Evolutionary conservation across 192 early-diverging fungal species (phyloP).

Genomic region (Entomortierella lignicola): DNA sequence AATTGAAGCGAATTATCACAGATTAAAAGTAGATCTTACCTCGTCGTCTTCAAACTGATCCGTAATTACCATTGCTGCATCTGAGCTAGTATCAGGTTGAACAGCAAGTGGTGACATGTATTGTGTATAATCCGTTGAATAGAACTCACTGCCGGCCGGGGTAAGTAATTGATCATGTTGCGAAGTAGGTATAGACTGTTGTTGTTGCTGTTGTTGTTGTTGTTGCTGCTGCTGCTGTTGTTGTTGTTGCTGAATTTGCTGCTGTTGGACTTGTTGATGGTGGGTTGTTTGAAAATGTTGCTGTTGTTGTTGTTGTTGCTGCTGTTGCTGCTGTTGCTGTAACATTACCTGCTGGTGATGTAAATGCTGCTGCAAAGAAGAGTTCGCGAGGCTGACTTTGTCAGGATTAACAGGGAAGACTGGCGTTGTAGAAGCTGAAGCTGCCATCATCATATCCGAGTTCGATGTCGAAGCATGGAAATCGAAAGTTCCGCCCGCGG

Average conservation of each 20-base stretch:
- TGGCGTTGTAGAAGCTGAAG: constrained; percentile 45
- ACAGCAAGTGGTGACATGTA: constrained; percentile 50
- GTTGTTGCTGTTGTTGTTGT: constrained; percentile 18
- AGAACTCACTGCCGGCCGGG: constrained; percentile 37
- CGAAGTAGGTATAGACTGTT: constrained; percentile 11
- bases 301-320: constrained; percentile 26
- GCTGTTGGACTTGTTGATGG: constrained; percentile 16
- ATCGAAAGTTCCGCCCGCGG: constrained; percentile 12
- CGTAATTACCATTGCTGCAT: constrained; percentile 42
- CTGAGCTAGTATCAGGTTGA: constrained; percentile 27
- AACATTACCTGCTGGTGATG: constrained; percentile 21
- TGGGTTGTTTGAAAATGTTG: constrained; percentile 16
- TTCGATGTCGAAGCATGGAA: constrained; percentile 30
- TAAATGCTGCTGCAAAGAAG: constrained; percentile 22
- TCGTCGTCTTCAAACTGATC: constrained; percentile 54
- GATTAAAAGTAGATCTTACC: constrained; percentile 12
- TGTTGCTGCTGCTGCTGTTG: constrained; percentile 28
- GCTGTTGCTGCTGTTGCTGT: constrained; percentile 29
- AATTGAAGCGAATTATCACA: not conserved
- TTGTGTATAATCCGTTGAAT: constrained; percentile 39
- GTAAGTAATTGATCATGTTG: constrained; percentile 45
- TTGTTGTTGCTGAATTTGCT: constrained; percentile 18
- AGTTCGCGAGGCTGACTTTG: constrained; percentile 12
- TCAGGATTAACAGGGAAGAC: constrained; percentile 35
- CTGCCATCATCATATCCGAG: constrained; percentile 26